Base-by-base conservation (phyloP, 129 eudicot species). In the Erigeron canadensis region DNA sequence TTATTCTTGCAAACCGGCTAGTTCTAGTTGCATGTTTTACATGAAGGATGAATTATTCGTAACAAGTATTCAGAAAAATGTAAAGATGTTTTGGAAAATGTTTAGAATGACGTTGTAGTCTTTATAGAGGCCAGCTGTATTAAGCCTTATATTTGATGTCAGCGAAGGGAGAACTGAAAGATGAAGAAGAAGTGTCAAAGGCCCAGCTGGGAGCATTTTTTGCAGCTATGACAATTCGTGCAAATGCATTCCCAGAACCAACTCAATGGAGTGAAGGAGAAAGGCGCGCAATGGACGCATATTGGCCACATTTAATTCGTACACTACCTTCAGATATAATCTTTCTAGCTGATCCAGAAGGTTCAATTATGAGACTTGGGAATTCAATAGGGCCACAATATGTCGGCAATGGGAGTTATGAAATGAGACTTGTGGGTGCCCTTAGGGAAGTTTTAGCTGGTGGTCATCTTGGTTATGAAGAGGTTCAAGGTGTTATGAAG, bases 231-330 rank as follows among this genome's bases (percentile, higher is more conserved):
- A 95, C 97, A 15, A 90, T 95, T 37, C 91, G 99, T 21, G 97
- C 96, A 66, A 95, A 95, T 66, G 82, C 85, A 13, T 95, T 95
- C 76, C 97, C 97, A 8, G 96, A 95, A 81, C 82, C 89, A 55
- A 95, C 99, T 43, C 99, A 95, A 63, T 95, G 99, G 99, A 95
- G 99, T 80, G 97, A 90, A 79, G 99, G 97, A 54, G 99, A 95
- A 81, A 86, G 91, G 86, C 91, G 77, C 66, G 99, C 99, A 64
- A 90, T 95, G 87, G 81, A 86, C 65, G 69, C 94, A n/a, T 90
- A 71, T 55, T 95, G 99, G 99, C 99, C 99, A 39, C 96, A 86
- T 73, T 83, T 95, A 62, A 81, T 95, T 61, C 84, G 94, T 16
- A 81, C 77, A 4, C 80, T 95, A 40, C 87, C 97, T 60, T 86